Base-by-base conservation (phyloP, 805 yeast species). In the Grigorovia jiainica region DNA sequence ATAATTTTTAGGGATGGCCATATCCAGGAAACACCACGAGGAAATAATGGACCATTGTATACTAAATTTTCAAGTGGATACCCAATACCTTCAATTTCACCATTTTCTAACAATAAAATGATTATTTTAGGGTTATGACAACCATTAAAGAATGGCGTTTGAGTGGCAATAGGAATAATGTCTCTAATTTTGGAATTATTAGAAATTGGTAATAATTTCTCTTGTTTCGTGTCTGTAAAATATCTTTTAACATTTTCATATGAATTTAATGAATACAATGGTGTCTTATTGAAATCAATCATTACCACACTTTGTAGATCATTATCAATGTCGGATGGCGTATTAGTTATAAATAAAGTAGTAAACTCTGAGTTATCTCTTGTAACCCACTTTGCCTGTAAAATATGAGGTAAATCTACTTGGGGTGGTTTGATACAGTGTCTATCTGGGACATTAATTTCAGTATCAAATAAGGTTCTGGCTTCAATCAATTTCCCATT, bases 281-380 rank as follows among this genome's bases (percentile, higher is more conserved):
- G 82, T 11, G 95, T 83, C 34, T 70, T 68, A 3, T 95, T 96
- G 52, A 87, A 82, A 47, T 86, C 84, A 46, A 89, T 66, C 41
- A 79, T 64, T 0, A 76, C 71, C 10, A 82, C 49, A 5, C 71
- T 68, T 37, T 49, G 54, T 3, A 29, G 25, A 42, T 66, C 68
- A 0, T 70, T 72, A 35, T 69, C 70, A 1, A 57, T 51, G 8
- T 60, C 58, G 34, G 72, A 70, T 6, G 65, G 48, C 0, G 86
- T 86, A 10, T 90, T 90, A 17, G 78, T 72, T 6, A 90, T 67
- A 16, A 90, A 57, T 19, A 87, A 57, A 2, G 83, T 73, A 0
- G 97, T 87, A 34, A 73, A 72, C 51, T 87, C 95, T 0, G 95
- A 86, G 53, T 89, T 82, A 2, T 70, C 66, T 8, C 76, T 81